A percentile compares a stretch with the other conserved stretches of the same genome.
Conservation (phyloP, 1,284 basidiomycete genomes). For the Phlebopus sp. region DNA sequence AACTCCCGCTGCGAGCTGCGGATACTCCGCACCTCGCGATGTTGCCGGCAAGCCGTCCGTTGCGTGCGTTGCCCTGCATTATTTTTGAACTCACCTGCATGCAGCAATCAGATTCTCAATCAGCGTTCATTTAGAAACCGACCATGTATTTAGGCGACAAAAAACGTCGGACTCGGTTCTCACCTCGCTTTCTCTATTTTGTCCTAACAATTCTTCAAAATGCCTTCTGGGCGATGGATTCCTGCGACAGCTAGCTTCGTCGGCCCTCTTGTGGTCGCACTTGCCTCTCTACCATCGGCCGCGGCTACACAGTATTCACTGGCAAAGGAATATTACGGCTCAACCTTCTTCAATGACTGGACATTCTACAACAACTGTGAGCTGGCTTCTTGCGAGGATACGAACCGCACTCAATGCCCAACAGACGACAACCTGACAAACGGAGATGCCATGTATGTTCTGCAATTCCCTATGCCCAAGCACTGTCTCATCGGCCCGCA, state of each 20-base stretch:
- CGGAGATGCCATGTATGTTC: slow-evolving; percentile 58
- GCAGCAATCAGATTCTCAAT: too few relatives aligned
- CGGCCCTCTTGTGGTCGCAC: slow-evolving; percentile 6
- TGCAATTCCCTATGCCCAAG: neutral
- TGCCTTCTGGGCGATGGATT: slow-evolving; percentile 2
- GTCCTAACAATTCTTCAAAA: slow-evolving; percentile 2
- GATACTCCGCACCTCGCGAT: neutral
- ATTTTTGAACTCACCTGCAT: too few relatives aligned
- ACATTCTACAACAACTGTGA: slow-evolving; percentile 50
- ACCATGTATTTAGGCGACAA: slow-evolving; percentile 12
- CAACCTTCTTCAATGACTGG: slow-evolving; percentile 56
- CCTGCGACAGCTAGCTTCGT: slow-evolving; percentile 6
- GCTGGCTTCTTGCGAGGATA: slow-evolving; percentile 10
- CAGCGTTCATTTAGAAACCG: too few relatives aligned
- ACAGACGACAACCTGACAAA: slow-evolving; percentile 70
- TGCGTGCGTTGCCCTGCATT: too few relatives aligned
- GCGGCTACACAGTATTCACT: slow-evolving; percentile 39
- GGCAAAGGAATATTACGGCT: slow-evolving; percentile 47
- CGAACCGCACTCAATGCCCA: neutral
- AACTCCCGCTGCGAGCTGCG: neutral
- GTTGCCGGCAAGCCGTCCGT: too few relatives aligned
- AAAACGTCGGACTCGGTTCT: neutral
- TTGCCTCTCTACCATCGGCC: slow-evolving; percentile 8
- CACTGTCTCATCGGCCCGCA: slow-evolving; percentile 22
- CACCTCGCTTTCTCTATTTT: neutral